A percentile compares a stretch with the other conserved stretches of the same genome.
Evolutionary conservation across 225 moss, liverwort and hornwort species (phyloP).

Genomic region (Physcomitrium patens): DNA sequence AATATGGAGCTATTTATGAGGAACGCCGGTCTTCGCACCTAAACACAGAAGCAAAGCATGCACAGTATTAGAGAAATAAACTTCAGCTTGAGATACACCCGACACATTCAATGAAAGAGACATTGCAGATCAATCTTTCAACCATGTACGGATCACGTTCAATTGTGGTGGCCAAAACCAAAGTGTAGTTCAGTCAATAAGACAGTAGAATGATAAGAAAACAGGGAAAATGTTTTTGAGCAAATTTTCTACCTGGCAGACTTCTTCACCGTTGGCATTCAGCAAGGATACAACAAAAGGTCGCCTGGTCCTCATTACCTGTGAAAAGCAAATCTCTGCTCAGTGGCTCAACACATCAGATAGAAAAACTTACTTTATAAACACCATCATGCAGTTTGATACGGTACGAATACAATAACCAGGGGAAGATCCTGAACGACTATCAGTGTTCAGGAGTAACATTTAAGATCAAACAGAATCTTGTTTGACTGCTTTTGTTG

Average conservation of each 20-base stretch:
- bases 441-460: not conserved
- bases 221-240: not conserved
- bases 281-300: conserved; percentile 76
- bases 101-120: conserved; percentile 6
- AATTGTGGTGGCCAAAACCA: conserved; percentile 9
- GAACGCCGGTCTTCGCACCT: conserved; percentile 88
- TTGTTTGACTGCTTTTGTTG: not conserved
- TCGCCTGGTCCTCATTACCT: conserved; percentile 67
- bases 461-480: not conserved
- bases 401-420: not conserved
- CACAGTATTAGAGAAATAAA: not conserved
- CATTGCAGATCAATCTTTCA: not conserved
- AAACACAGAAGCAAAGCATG: conserved; percentile 23
- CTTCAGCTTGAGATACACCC: not conserved
- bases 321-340: conserved; percentile 10
- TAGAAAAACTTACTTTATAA: conserved; percentile 11
- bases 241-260: conserved; percentile 59
- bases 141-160: not conserved
- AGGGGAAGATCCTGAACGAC: conserved; percentile 3
- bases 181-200: not conserved
- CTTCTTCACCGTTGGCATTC: conserved; percentile 75
- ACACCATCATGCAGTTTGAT: not conserved
- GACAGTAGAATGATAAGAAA: conserved; percentile 1
- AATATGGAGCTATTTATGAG: conserved; percentile 87
- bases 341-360: conserved; percentile 4